Percentiles rank a stretch among this genome's conserved stretches.
Evolutionary conservation across 1,139 yeast species (phyloP).

Genomic region (Suhomyces bokatorum): DNA sequence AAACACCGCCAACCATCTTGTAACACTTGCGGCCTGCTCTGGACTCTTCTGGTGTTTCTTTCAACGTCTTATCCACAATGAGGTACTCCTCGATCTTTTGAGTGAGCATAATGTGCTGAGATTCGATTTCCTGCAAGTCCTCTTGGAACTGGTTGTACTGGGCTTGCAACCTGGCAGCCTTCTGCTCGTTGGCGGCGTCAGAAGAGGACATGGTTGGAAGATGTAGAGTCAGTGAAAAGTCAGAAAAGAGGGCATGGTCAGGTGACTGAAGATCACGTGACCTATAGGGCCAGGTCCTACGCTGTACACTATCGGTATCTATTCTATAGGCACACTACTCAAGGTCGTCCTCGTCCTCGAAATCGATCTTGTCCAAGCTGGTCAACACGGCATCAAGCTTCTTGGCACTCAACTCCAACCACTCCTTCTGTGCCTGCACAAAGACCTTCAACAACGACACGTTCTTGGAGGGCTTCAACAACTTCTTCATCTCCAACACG

Average conservation of each 20-base stretch:
- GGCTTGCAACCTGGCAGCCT: conserved; percentile 53
- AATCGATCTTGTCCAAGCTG: conserved; percentile 37
- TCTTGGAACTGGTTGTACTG: conserved; percentile 66
- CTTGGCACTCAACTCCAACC: conserved; percentile 51
- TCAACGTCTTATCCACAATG: conserved; percentile 49
- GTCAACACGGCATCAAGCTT: conserved; percentile 35
- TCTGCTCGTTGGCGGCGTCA: conserved; percentile 33
- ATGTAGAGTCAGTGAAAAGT: no score
- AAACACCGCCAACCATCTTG: conserved; percentile 92
- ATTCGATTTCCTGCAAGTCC: conserved; percentile 55
- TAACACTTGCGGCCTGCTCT: conserved; percentile 72
- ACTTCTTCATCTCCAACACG: conserved; percentile 71
- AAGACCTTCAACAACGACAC: conserved; percentile 62
- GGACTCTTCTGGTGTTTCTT: conserved; percentile 47
- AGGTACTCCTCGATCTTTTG: conserved; percentile 45
- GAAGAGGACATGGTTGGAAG: conserved; percentile 10
- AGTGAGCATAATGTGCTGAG: conserved; percentile 52
- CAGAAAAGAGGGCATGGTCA: not conserved
- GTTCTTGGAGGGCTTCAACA: conserved; percentile 66
- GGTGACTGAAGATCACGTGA: not conserved
- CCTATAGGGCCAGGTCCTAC: not conserved
- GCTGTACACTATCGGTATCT: not conserved
- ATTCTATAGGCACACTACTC: conserved; percentile 3
- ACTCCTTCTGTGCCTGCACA: conserved; percentile 66
- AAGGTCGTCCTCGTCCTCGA: conserved; percentile 30